Percentiles rank a stretch among this genome's conserved stretches.
These are phyloP conservation scores for Colletotrichum plurivorum DNA, from an alignment of 2,329 filamentous ascomycete genomes.

Conservation along the genomic window DNA sequence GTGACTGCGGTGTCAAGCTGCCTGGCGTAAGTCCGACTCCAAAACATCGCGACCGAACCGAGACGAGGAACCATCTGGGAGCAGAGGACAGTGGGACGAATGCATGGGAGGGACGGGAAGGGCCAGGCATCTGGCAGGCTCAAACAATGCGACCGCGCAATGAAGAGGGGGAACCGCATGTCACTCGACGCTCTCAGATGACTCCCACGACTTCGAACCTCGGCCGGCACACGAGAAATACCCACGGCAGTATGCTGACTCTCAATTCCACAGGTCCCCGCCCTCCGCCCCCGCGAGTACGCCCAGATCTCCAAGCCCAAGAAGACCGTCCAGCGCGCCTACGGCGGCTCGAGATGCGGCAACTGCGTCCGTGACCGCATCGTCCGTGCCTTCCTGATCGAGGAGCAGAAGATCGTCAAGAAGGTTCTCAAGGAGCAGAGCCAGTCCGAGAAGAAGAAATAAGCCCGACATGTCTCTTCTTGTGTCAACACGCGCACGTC, in stretches of 20 bases:
- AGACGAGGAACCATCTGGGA: slow-evolving; percentile 25
- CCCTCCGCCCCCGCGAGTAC: slow-evolving; percentile 98
- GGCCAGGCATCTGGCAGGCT: background rate
- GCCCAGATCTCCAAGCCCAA: slow-evolving; percentile 96
- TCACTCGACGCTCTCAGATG: slow-evolving; percentile 24
- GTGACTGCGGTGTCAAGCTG: slow-evolving; percentile 98
- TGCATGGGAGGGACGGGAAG: background rate
- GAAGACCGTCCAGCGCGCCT: slow-evolving; percentile 99
- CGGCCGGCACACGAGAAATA: background rate
- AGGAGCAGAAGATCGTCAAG: slow-evolving; percentile 99
- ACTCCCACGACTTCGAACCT: slow-evolving; percentile 3
- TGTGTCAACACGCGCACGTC: slow-evolving; percentile 37
- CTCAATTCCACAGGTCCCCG: slow-evolving; percentile 77
- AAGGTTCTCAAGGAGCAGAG: slow-evolving; percentile 99
- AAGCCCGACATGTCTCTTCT: slow-evolving; percentile 57
- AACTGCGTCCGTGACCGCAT: slow-evolving; percentile 99
- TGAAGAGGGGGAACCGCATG: background rate
- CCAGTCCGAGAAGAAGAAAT: slow-evolving; percentile 78
- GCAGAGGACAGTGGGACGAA: slow-evolving; percentile 4
- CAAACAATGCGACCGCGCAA: no score
- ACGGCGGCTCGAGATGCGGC: slow-evolving; percentile 98
- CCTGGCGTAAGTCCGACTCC: slow-evolving; percentile 84
- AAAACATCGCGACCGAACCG: slow-evolving; percentile 17
- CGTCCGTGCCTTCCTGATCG: slow-evolving; percentile 98
- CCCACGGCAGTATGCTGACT: slow-evolving; percentile 15